phyloP scores from a whole-genome alignment of 495 filamentous ascomycete genomes.

The Darksidea phi region DNA sequence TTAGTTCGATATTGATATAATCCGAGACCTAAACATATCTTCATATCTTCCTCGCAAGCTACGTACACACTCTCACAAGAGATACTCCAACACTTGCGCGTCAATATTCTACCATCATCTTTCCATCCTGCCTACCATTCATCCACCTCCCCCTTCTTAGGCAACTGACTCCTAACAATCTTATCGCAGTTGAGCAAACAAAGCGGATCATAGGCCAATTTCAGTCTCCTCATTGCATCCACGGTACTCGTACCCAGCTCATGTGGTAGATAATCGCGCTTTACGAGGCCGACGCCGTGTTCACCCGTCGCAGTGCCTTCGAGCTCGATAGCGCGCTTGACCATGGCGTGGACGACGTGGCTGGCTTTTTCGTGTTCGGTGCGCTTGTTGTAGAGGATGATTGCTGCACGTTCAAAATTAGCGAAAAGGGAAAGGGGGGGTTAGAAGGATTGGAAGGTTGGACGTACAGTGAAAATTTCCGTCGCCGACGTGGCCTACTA shows the following conservation, averaged over 20 bases:
- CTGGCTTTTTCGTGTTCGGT: constrained; percentile 61
- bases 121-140: constrained; percentile 44
- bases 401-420: constrained; percentile 47
- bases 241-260: constrained; percentile 72
- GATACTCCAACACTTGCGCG: no score
- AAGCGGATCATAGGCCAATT: constrained; percentile 72
- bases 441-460: background rate
- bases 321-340: constrained; percentile 77
- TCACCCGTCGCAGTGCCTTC: constrained; percentile 84
- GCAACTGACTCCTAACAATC: constrained; percentile 56
- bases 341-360: constrained; percentile 76
- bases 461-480: constrained; percentile 74
- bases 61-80: no score
- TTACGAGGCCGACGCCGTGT: constrained; percentile 78
- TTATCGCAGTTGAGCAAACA: constrained; percentile 81
- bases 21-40: no score
- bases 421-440: background rate
- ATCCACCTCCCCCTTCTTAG: constrained; percentile 43
- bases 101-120: no score
- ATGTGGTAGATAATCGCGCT: constrained; percentile 74
- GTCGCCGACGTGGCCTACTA: constrained; percentile 81
- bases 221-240: constrained; percentile 76
- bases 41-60: no score
- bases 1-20: no score
- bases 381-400: constrained; percentile 67